Evolutionary conservation across 148 eudicot genomes (phyloP), one percentile per base, ranked within the genome.

Genomic region (Spergularia marina): DNA sequence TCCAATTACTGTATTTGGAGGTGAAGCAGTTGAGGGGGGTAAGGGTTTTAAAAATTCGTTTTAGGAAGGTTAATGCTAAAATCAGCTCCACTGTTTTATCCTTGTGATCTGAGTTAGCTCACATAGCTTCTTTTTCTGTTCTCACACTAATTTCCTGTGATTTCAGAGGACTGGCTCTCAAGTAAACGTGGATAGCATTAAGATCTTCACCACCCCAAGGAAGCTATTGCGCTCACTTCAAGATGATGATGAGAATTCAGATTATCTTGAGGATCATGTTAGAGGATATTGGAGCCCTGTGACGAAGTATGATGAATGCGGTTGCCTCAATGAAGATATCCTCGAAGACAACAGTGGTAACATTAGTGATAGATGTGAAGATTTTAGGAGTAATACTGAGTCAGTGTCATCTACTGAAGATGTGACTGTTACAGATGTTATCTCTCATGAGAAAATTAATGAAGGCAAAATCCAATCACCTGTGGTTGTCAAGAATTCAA

Each of bases 331-430:
- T 53, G 75, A 83, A 55, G 41, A 20, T 8, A 76, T 70, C 44
- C 66, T 52, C 41, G 75, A 66, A 49, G 63, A 62, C 44, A 64
- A 36, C 60, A 77, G 54, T n/a, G 84, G 73, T 30, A 62, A 77
- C 21, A 61, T 80, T 17, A 71, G 81, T 17, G 66, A 62, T 49
- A 80, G 74, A 16, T 65, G 36, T 53, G 78, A 84, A 68, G 78
- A 76, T 63, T 67, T 64, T 36, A 58, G 56, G 21, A 79, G 70
- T 23, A 68, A 75, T 72, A 82, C 91, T 77, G 94, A 94, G 78
- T 94, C 97, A 49, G 93, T 94, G 69, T 88, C 91, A 16, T 90
- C 95, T 23, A 87, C 88, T 44, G 91, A 87, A 70, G 84, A 90
- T 79, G 25, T 74, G 55, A 12, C 72, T 18, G 53, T 40, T 51